Evolutionary conservation across 352 stramenopile species (phyloP).

Genomic region (Pythium plurisporium): DNA sequence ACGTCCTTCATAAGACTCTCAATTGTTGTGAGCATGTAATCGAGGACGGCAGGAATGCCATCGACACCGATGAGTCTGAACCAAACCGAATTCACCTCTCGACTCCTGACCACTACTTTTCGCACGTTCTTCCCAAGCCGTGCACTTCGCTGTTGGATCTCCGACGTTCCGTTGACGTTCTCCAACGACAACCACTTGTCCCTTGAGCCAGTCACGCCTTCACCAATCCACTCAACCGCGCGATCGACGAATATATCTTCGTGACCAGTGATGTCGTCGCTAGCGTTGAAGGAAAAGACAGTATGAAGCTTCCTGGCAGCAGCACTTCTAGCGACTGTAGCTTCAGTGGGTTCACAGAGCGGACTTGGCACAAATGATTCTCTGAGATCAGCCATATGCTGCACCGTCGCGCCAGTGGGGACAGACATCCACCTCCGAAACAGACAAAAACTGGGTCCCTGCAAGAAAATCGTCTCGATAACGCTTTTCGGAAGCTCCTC

Average conservation of each 20-base stretch:
- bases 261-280: constrained; percentile 32
- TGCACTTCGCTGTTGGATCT: constrained; percentile 75
- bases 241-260: constrained; percentile 54
- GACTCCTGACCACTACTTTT: constrained; percentile 29
- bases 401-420: constrained; percentile 11
- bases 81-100: constrained; percentile 47
- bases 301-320: constrained; percentile 56
- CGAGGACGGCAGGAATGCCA: constrained; percentile 45
- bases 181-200: constrained; percentile 71
- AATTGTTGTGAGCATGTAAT: constrained; percentile 45
- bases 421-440: constrained; percentile 50
- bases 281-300: constrained; percentile 72
- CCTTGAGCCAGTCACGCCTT: constrained; percentile 40
- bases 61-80: constrained; percentile 50
- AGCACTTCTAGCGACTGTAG: constrained; percentile 28
- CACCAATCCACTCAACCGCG: constrained; percentile 65
- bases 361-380: constrained; percentile 41
- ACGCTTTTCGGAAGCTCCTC: constrained; percentile 55
- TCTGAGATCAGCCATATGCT: constrained; percentile 47
- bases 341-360: constrained; percentile 35
- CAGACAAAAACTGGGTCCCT: constrained; percentile 54
- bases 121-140: constrained; percentile 50
- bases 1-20: constrained; percentile 20
- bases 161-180: constrained; percentile 47
- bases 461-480: constrained; percentile 51